Conservation (phyloP, 352 stramenopile species). For the Albugo candida region DNA sequence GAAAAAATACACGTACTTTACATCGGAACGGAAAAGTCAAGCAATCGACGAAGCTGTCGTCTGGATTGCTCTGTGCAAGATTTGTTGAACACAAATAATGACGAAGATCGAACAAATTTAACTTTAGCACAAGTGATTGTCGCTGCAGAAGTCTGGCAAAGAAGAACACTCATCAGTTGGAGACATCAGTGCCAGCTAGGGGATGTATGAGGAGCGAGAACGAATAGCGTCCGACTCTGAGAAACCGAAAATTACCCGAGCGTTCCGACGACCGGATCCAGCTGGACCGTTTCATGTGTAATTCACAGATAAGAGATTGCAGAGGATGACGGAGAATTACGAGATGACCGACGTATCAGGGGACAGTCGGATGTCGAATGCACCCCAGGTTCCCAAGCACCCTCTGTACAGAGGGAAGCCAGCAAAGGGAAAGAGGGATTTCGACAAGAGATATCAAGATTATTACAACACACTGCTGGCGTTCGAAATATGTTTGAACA, state of each 20-base stretch:
- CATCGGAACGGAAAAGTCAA: too few species aligned
- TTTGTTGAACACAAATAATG: neutral
- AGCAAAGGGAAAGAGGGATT: neutral
- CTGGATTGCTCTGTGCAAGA: too few species aligned
- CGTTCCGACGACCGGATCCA: neutral
- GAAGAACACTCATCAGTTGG: neutral
- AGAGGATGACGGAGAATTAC: neutral
- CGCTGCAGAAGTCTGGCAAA: neutral
- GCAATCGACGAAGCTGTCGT: too few species aligned
- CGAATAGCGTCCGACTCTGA: neutral
- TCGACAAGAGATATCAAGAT: neutral
- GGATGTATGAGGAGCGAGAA: neutral
- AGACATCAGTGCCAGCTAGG: neutral
- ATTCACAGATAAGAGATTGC: neutral
- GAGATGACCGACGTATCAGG: neutral
- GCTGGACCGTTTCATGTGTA: neutral
- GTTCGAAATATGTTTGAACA: neutral
- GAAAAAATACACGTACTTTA: too few species aligned
- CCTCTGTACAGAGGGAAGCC: neutral
- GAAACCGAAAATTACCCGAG: neutral
- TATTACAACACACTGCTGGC: neutral
- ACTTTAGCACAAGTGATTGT: neutral
- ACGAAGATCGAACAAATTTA: neutral
- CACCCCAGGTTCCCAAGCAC: neutral
- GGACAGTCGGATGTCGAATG: neutral